Base-by-base conservation (phyloP, 2,329 filamentous ascomycete genomes). In the Dactylellina sp. region DNA sequence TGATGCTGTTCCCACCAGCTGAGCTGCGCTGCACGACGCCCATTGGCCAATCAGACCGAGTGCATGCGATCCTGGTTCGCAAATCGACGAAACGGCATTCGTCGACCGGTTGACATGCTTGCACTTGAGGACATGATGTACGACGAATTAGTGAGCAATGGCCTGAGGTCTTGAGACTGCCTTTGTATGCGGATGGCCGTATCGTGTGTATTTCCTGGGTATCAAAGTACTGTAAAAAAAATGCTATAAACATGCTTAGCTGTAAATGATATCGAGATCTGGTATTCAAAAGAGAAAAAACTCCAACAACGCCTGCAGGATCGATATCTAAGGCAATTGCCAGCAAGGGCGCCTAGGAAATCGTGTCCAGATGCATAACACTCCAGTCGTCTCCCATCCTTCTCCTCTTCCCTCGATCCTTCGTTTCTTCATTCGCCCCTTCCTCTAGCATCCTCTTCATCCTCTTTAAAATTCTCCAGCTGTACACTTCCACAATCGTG, bases 281-380 rank as follows among this genome's bases (percentile, higher is more conserved):
- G n/a, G n/a, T n/a, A n/a, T n/a, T n/a, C n/a, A n/a, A n/a, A n/a
- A n/a, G n/a, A n/a, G n/a, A 18, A 46, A 46, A 22, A 24, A 28
- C 47, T 28, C 60, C 32, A 46, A 46, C 28, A 63, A 57, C 42
- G 32, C 66, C 52, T 20, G 32, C 42, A 42, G 25, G 11, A 32
- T 50, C 11, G 28, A 20, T 46, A 64, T 44, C 25, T 55, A 61
- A n/a, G n/a, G n/a, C n/a, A n/a, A n/a, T n/a, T n/a, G n/a, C n/a
- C n/a, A n/a, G n/a, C n/a, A n/a, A n/a, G n/a, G n/a, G n/a, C n/a
- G 28, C 9, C 28, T 32, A 32, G 28, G 5, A 32, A 5, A 74
- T 74, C 61, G 70, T 74, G 32, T 74, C 70, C 40, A 74, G 14
- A 62, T 74, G 70, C 70, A 74, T 74, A 6, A 56, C 53, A 18